phyloP scores from a whole-genome alignment of 257 asterid species.

The Penstemon davidsonii region DNA sequence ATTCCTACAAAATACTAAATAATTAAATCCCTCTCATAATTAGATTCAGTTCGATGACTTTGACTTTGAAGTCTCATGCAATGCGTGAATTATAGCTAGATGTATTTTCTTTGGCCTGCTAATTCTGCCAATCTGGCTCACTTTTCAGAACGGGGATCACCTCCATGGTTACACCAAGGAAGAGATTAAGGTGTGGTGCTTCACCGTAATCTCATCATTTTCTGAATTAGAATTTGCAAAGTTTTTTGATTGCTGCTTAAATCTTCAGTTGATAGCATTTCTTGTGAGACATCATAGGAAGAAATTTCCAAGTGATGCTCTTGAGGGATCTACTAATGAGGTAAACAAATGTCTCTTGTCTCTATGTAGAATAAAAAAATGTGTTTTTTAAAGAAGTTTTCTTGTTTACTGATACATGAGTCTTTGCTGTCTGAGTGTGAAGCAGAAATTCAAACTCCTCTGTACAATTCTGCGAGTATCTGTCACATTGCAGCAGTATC shows the following conservation, averaged over 20 bases:
- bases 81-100: slow-evolving; percentile 17
- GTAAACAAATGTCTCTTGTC: slow-evolving; percentile 23
- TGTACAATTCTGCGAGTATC: slow-evolving; percentile 66
- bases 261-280: slow-evolving; percentile 65
- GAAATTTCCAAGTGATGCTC: slow-evolving; percentile 53
- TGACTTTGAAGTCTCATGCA: slow-evolving; percentile 23
- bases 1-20: not conserved
- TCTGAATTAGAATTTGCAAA: not conserved
- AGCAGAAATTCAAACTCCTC: slow-evolving; percentile 60
- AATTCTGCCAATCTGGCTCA: slow-evolving; percentile 26
- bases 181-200: slow-evolving; percentile 60
- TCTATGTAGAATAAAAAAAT: no score
- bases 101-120: slow-evolving; percentile 3
- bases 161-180: slow-evolving; percentile 58
- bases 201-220: slow-evolving; percentile 13
- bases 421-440: slow-evolving; percentile 24
- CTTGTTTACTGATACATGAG: slow-evolving; percentile 1
- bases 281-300: slow-evolving; percentile 75
- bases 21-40: not conserved
- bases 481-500: slow-evolving; percentile 46
- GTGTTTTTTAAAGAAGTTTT: slow-evolving; percentile 10
- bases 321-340: slow-evolving; percentile 50
- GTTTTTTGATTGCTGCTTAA: slow-evolving; percentile 24
- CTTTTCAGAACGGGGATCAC: slow-evolving; percentile 62
- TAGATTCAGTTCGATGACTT: slow-evolving; percentile 18